These are phyloP conservation scores for Metschnikowia matae DNA, from an alignment of 805 yeast genomes.

Conservation along the genomic window DNA sequence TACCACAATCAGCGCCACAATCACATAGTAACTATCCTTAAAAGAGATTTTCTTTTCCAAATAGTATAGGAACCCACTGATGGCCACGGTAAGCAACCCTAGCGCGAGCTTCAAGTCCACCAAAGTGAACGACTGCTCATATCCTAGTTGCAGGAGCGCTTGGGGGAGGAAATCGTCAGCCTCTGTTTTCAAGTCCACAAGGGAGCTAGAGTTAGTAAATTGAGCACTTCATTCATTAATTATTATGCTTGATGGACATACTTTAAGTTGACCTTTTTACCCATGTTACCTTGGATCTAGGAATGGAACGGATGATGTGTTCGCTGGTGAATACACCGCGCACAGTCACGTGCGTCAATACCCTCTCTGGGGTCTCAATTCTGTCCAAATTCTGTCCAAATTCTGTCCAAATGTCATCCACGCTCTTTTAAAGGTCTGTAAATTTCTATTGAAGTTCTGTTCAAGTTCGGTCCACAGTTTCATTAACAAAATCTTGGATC, in stretches of 20 bases:
- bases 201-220: constrained; percentile 34
- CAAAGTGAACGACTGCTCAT: constrained; percentile 42
- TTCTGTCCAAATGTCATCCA: too few relatives aligned
- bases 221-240: not conserved
- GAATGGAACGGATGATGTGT: not conserved
- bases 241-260: constrained; percentile 15
- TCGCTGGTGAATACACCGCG: not conserved
- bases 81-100: constrained; percentile 44
- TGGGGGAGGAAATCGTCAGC: constrained; percentile 47
- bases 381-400: too few relatives aligned
- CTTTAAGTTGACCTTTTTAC: constrained; percentile 24
- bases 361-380: too few relatives aligned
- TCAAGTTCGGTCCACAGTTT: too few relatives aligned
- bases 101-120: constrained; percentile 46
- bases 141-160: constrained; percentile 42
- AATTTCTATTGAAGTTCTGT: too few relatives aligned
- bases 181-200: constrained; percentile 43
- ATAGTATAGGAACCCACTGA: constrained; percentile 44
- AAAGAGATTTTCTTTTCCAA: constrained; percentile 48
- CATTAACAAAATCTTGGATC: not conserved
- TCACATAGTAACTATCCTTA: constrained; percentile 33
- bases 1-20: constrained; percentile 31
- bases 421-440: too few relatives aligned
- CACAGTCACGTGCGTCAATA: not conserved
- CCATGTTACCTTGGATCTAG: constrained; percentile 13